These are phyloP conservation scores for Chlorella sp. DNA, from an alignment of 139 green algal genomes.

Conservation along the genomic window DNA sequence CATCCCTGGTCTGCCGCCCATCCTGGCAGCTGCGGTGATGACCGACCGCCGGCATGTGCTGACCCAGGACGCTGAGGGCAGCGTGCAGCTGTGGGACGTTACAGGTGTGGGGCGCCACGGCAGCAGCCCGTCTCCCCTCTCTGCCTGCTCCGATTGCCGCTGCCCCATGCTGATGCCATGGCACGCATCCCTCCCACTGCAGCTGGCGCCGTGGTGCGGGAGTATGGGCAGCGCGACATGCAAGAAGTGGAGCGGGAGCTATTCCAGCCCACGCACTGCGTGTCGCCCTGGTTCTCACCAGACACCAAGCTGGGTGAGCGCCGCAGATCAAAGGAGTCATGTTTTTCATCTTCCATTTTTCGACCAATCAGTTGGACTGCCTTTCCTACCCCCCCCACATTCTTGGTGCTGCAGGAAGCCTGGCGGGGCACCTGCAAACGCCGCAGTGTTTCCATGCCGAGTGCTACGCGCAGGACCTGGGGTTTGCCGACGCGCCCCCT, in stretches of 20 bases:
- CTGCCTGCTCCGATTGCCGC: not conserved
- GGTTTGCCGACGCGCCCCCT: slow-evolving; percentile 31
- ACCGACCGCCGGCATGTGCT: slow-evolving; percentile 75
- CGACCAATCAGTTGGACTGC: too few species aligned
- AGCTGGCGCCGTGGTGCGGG: slow-evolving; percentile 30
- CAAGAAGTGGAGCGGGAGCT: slow-evolving; percentile 52
- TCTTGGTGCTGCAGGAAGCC: slow-evolving; percentile 29
- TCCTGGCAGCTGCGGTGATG: slow-evolving; percentile 42
- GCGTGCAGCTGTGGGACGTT: slow-evolving; percentile 76
- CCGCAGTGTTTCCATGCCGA: slow-evolving; percentile 81
- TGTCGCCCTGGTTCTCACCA: slow-evolving; percentile 77
- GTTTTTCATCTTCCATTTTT: slow-evolving; percentile 2
- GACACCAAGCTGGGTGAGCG: slow-evolving; percentile 54
- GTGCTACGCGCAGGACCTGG: slow-evolving; percentile 69
- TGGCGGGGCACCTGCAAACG: slow-evolving; percentile 75
- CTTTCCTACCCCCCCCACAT: not conserved
- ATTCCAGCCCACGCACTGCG: slow-evolving; percentile 63
- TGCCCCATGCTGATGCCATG: not conserved
- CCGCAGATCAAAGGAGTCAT: too few species aligned
- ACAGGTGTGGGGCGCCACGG: slow-evolving; percentile 37
- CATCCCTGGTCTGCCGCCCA: slow-evolving; percentile 26
- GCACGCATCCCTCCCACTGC: not conserved
- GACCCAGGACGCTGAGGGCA: slow-evolving; percentile 59
- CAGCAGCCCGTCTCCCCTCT: not conserved
- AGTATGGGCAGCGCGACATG: slow-evolving; percentile 32